phyloP scores from a whole-genome alignment of 2,329 filamentous ascomycete species.

The Lithohypha guttulata region DNA sequence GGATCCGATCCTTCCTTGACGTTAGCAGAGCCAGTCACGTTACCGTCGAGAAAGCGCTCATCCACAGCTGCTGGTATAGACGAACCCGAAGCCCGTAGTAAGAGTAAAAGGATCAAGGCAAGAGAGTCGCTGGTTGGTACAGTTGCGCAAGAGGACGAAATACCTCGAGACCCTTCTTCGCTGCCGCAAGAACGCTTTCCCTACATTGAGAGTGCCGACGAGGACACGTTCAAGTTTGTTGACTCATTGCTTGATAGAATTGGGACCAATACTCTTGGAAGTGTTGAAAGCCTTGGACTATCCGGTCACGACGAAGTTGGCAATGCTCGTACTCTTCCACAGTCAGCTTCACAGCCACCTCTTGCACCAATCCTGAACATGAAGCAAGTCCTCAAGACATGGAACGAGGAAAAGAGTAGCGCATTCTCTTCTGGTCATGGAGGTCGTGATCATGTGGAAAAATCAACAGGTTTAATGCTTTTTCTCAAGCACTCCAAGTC shows the following conservation, averaged over 20 bases:
- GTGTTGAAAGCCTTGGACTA: neutral
- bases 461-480: slow-evolving; percentile 40
- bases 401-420: slow-evolving; percentile 37
- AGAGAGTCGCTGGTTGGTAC: slow-evolving; percentile 45
- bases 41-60: slow-evolving; percentile 47
- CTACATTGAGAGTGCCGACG: slow-evolving; percentile 44
- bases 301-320: neutral
- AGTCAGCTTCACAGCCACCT: no score
- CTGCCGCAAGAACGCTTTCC: slow-evolving; percentile 46
- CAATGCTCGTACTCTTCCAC: neutral
- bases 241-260: slow-evolving; percentile 43
- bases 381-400: slow-evolving; percentile 31
- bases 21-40: slow-evolving; percentile 6
- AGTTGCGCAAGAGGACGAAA: slow-evolving; percentile 35
- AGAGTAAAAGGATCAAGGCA: slow-evolving; percentile 51
- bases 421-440: slow-evolving; percentile 39
- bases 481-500: slow-evolving; percentile 48
- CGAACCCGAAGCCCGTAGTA: slow-evolving; percentile 45
- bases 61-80: slow-evolving; percentile 49
- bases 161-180: slow-evolving; percentile 42
- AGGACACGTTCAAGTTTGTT: slow-evolving; percentile 45
- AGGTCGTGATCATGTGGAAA: slow-evolving; percentile 37
- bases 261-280: slow-evolving; percentile 30
- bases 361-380: slow-evolving; percentile 29
- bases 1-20: neutral